Percentiles rank a stretch among this genome's conserved stretches.
phyloP scores from a whole-genome alignment of 23 red algal species.

The Porphyridium purpureum region DNA sequence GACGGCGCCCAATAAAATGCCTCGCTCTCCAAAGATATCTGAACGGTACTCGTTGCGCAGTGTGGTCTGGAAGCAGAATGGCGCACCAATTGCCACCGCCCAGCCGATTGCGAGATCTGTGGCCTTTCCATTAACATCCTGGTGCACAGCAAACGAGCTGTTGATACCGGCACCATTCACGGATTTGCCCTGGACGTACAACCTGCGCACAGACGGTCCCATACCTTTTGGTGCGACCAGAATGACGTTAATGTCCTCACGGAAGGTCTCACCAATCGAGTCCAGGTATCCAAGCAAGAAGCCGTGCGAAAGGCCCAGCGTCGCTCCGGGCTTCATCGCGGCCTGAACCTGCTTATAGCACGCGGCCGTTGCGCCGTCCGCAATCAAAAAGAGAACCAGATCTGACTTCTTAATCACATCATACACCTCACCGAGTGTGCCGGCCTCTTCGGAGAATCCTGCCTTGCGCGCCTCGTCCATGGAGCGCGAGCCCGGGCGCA shows the following conservation, averaged over 20 bases:
- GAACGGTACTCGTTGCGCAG: conserved; percentile 90
- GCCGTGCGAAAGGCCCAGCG: conserved; percentile 83
- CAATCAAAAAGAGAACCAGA: conserved; percentile 79
- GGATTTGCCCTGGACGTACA: conserved; percentile 92
- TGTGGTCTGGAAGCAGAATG: conserved; percentile 83
- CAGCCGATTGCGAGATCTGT: conserved; percentile 91
- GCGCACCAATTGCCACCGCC: conserved; percentile 66
- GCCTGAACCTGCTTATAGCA: conserved; percentile 65
- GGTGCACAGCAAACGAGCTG: conserved; percentile 92
- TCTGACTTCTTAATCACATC: conserved; percentile 72
- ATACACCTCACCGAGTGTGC: conserved; percentile 87
- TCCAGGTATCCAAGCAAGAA: conserved; percentile 96
- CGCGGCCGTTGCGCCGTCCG: conserved; percentile 65
- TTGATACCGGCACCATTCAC: conserved; percentile 90
- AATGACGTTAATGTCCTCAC: conserved; percentile 74
- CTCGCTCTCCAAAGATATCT: conserved; percentile 92
- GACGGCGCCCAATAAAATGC: conserved; percentile 87
- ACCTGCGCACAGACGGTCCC: conserved; percentile 83
- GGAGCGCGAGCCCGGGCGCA: conserved; percentile 37
- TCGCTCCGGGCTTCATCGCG: conserved; percentile 91
- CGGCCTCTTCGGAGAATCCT: conserved; percentile 75
- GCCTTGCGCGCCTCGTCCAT: conserved; percentile 36
- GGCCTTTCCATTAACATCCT: conserved; percentile 50
- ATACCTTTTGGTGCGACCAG: conserved; percentile 97
- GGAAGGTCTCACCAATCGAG: conserved; percentile 64